Evolutionary conservation across 148 eudicot genomes (phyloP).

Genomic region (Talinum fruticosum): DNA sequence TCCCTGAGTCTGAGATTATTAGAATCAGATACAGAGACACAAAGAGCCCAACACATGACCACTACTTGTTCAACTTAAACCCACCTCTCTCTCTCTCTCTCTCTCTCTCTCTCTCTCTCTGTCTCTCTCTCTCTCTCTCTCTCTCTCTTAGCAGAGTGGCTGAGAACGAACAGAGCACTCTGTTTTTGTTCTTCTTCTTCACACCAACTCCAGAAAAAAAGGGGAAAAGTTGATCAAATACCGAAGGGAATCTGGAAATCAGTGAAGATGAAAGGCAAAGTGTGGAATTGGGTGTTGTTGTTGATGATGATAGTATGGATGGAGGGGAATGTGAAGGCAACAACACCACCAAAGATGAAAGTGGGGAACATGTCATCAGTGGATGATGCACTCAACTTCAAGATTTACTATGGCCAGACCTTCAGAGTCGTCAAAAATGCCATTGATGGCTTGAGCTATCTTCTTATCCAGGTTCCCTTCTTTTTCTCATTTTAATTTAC

Average conservation of each 20-base stretch:
- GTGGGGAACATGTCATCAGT: constrained; percentile 54
- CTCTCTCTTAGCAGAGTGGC: neutral
- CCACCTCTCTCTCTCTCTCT: neutral
- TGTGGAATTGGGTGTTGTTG: constrained; percentile 18
- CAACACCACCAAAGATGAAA: neutral
- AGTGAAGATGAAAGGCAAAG: neutral
- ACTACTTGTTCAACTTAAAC: constrained; percentile 22
- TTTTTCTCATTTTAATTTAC: neutral
- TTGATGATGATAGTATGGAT: constrained; percentile 5
- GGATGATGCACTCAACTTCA: constrained; percentile 69
- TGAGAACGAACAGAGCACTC: constrained; percentile 13
- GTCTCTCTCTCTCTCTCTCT: constrained; percentile 6
- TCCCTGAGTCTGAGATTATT: neutral
- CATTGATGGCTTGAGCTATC: constrained; percentile 70
- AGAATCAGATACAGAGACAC: neutral
- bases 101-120: neutral
- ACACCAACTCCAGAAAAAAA: neutral
- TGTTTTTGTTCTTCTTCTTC: neutral
- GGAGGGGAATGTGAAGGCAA: neutral
- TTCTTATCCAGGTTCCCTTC: constrained; percentile 59
- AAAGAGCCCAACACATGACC: constrained; percentile 30
- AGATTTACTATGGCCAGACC: constrained; percentile 81
- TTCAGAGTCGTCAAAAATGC: constrained; percentile 88
- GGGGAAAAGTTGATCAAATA: neutral
- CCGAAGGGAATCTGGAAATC: neutral